Base-by-base conservation (phyloP, 73 alveolate species). In the Paramecium sonneborni region DNA sequence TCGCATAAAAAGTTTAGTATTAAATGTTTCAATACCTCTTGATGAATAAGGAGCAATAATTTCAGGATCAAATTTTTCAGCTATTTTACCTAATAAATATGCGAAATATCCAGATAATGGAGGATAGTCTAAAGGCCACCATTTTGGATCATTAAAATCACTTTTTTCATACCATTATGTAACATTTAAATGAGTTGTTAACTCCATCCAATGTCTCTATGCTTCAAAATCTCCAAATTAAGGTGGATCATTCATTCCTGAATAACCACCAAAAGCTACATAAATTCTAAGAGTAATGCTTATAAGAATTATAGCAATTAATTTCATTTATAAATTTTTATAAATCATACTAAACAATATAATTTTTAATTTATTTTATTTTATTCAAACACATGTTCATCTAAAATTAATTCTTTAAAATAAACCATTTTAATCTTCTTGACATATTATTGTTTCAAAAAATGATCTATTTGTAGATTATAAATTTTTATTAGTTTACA, bases 81-180 rank as follows among this genome's bases (percentile, higher is more conserved):
- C 69, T 0, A 95, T 55, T 30, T 84, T 57, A 24, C 98, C 98
- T 58, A 95, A 95, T 10, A 95, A 55, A 79, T 76, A 97, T 56
- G 98, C 95, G 90, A 95, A 97, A 91, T 97, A 98, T 7, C 99
- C 99, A 55, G 99, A 96, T 39, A 97, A 94, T 0, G 99, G 99
- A 21, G 99, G 99, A 84, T 98, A 98, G 92, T 98, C 99, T 24
- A 98, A 92, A 74, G 98, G 98, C 99, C 99, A 98, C 85, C 97
- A 52, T 21, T 52, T 52, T 52, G 68, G 68, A 52, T 52, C 68
- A 52, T 52, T 52, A 52, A 52, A 52, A 6, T 52, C 68, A 18
- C 68, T 52, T 18, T 52, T 52, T 97, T 52, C 68, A 52, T 52
- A 52, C 68, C 68, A 52, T 52, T 52, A 21, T n/a, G 68, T 52